These are phyloP conservation scores for Penicillium goetzii DNA, from an alignment of 495 filamentous ascomycete species.

Conservation along the genomic window DNA sequence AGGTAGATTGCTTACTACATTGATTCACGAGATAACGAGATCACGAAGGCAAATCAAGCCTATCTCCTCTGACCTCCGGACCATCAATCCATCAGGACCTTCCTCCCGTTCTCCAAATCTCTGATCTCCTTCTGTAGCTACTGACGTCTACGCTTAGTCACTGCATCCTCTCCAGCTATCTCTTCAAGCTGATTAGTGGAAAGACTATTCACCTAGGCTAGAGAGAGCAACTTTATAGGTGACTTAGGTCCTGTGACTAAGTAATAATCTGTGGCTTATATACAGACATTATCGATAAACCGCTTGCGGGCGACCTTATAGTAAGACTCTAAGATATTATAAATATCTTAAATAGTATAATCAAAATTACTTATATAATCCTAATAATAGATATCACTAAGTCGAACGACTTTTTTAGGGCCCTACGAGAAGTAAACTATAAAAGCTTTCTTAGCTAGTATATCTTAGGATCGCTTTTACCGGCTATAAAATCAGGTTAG, in stretches of 20 bases:
- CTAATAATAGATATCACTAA: conserved; percentile 25
- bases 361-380: conserved; percentile 49
- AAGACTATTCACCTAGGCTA: conserved; percentile 39
- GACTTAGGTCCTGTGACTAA: conserved; percentile 39
- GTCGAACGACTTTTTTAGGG: conserved; percentile 22
- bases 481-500: conserved; percentile 19
- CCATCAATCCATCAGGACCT: no score
- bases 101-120: conserved; percentile 32
- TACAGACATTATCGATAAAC: conserved; percentile 60
- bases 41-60: background rate
- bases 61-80: background rate
- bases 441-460: background rate
- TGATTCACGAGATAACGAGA: no score
- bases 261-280: conserved; percentile 42
- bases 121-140: conserved; percentile 42
- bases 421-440: conserved; percentile 5
- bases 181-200: conserved; percentile 41
- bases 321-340: conserved; percentile 62
- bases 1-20: no score
- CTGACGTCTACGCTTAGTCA: conserved; percentile 33
- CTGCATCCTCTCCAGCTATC: conserved; percentile 52
- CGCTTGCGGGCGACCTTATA: conserved; percentile 61
- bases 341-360: conserved; percentile 54
- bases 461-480: conserved; percentile 13
- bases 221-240: conserved; percentile 44